Conservation (phyloP, 176 grass and related monocot species). For the Poa pratensis region DNA sequence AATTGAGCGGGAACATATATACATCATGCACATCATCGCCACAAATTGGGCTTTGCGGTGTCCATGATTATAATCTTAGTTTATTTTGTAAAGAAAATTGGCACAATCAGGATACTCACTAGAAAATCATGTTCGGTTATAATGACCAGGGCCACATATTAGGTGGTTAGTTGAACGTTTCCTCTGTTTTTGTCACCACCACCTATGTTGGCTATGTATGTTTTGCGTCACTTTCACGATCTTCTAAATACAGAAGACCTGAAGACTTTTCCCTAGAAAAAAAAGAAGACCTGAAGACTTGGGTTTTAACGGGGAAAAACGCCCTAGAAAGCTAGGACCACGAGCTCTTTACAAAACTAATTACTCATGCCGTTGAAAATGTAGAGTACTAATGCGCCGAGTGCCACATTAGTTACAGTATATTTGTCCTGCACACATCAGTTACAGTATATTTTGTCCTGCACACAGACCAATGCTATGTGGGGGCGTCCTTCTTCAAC, state of each 20-base stretch:
- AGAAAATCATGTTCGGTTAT: not conserved
- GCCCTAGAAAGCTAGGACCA: slow-evolving; percentile 12
- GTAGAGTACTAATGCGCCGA: not conserved
- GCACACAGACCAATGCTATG: not conserved
- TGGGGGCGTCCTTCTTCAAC: no score
- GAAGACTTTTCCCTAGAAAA: not conserved
- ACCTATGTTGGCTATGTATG: not conserved
- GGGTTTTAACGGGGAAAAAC: not conserved
- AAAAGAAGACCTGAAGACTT: slow-evolving; percentile 11
- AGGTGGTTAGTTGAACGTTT: slow-evolving; percentile 1
- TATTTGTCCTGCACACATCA: no score
- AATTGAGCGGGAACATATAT: not conserved
- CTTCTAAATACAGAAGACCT: slow-evolving; percentile 15
- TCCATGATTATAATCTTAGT: not conserved
- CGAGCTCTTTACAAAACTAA: slow-evolving; percentile 10
- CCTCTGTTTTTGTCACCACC: not conserved
- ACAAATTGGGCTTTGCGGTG: not conserved
- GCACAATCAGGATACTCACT: not conserved
- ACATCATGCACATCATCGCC: not conserved
- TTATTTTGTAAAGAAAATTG: not conserved
- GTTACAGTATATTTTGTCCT: not conserved
- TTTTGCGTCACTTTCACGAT: not conserved
- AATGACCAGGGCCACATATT: slow-evolving; percentile 10
- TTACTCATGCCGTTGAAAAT: not conserved
- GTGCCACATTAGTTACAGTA: no score